Base-by-base conservation (phyloP, 1,284 basidiomycete genomes). In the Moesziomyces globuligerus region DNA sequence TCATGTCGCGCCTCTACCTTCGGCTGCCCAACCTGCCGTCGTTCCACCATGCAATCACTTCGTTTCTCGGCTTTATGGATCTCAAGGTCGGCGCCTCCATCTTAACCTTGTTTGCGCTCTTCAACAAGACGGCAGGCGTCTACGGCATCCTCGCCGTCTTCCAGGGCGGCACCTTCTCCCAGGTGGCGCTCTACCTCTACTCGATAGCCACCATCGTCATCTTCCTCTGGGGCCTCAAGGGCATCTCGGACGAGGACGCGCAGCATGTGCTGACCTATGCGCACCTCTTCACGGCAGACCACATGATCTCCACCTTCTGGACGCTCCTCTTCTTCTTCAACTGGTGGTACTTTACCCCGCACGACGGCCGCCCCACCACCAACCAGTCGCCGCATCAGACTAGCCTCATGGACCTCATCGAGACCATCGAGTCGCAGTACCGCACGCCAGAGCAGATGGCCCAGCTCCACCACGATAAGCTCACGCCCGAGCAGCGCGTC, bases 61-160 rank as follows among this genome's bases (percentile, higher is more conserved):
- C 80, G 13, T 82, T 82, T 50, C 52, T 79, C 18, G 74, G 76
- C 2, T 71, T 82, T 29, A 70, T 82, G 60, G 80, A 82, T 37
- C 76, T 82, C 62, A 81, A 81, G 68, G 56, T 79, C 28, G 80
- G 80, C 18, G 66, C 68, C n/a, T 74, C 76, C 45, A 77, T 82
- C 43, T 47, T 82, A 25, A 79, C 79, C 2, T 64, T 82, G 1
- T 82, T 82, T 41, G 79, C 78, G 1, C 86, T 96, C 49, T 87
- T 99, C 75, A 98, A 99, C 87, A 99, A 99, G 85, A 94, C 94
- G 50, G 95, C 95, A 15, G 95, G 95, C 55, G 88, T 98, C 17
- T 99, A 97, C 82, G 95, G 95, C 50, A 88, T 99, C 69, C 90
- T 98, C 48, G 93, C 94, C 15, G 87, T 95, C 67, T 86, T 95